These are phyloP conservation scores for Xylaria sp. DNA, from an alignment of 2,329 filamentous ascomycete genomes.

Conservation along the genomic window DNA sequence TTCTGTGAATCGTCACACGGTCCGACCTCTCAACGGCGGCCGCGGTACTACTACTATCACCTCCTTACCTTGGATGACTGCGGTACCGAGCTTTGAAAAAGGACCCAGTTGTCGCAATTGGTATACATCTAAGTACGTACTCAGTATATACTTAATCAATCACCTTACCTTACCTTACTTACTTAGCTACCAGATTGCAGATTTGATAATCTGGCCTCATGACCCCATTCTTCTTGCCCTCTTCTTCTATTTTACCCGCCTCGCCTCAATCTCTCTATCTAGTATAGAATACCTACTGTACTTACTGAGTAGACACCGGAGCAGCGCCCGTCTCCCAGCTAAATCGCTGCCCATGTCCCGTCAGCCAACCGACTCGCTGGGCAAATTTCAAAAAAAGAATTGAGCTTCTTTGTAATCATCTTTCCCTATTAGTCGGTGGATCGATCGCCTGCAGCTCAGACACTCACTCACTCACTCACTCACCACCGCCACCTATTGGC, in stretches of 20 bases:
- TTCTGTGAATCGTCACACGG: slow-evolving; percentile 3
- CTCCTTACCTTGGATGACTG: slow-evolving; percentile 8
- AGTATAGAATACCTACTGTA: neutral
- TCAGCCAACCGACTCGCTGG: slow-evolving; percentile 9
- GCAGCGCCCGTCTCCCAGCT: slow-evolving; percentile 1
- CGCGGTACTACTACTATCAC: neutral
- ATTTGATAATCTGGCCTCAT: slow-evolving; percentile 28
- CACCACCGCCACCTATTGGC: slow-evolving; percentile 5
- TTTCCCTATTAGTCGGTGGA: slow-evolving; percentile 10
- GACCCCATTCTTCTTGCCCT: neutral
- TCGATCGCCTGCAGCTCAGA: slow-evolving; percentile 13
- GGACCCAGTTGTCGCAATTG: slow-evolving; percentile 23
- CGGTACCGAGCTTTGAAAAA: neutral
- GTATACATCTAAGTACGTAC: no score
- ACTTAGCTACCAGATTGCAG: neutral
- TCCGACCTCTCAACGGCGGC: neutral
- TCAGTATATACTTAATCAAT: no score
- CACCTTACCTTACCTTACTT: no score
- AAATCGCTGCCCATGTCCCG: neutral
- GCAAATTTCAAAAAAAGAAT: neutral
- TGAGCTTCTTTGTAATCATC: neutral
- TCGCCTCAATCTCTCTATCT: slow-evolving; percentile 7
- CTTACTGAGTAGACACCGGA: neutral
- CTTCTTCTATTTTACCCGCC: slow-evolving; percentile 16
- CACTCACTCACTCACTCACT: neutral